These are phyloP conservation scores for Trypanosoma rangeli DNA, from an alignment of 208 protist genomes.

Conservation along the genomic window DNA sequence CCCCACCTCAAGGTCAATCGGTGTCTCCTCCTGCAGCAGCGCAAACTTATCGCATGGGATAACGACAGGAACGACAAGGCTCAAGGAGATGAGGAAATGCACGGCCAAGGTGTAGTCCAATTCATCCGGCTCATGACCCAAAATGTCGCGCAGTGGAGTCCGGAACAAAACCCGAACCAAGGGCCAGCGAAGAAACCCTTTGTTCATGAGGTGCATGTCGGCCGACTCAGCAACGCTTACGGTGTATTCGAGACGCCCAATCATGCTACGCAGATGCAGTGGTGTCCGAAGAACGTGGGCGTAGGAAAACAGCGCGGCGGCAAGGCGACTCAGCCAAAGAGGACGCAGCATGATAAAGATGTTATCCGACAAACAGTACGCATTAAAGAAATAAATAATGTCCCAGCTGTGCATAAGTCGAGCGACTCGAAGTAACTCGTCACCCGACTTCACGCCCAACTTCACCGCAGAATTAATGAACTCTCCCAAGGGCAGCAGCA, in stretches of 20 bases:
- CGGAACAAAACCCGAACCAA: conserved; percentile 78
- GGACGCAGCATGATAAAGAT: conserved; percentile 73
- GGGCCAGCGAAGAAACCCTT: conserved; percentile 75
- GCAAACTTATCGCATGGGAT: conserved; percentile 66
- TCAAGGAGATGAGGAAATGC: conserved; percentile 71
- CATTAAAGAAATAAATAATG: conserved; percentile 81
- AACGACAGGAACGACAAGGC: conserved; percentile 67
- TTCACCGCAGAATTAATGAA: conserved; percentile 68
- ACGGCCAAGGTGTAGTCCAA: conserved; percentile 80
- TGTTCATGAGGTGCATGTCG: conserved; percentile 75
- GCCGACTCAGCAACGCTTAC: conserved; percentile 67
- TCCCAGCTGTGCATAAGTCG: conserved; percentile 87
- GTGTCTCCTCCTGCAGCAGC: conserved; percentile 69
- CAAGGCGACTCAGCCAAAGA: conserved; percentile 79
- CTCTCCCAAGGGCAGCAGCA: conserved; percentile 77
- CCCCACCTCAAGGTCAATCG: conserved; percentile 43
- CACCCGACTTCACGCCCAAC: conserved; percentile 72
- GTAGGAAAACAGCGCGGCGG: conserved; percentile 81
- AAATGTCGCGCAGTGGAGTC: conserved; percentile 53
- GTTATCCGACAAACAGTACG: conserved; percentile 64
- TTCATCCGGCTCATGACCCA: conserved; percentile 61
- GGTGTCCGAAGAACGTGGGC: conserved; percentile 84
- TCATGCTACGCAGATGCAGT: conserved; percentile 78
- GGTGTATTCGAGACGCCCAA: conserved; percentile 83
- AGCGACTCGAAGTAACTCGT: conserved; percentile 69